Evolutionary conservation across 371 early-diverging fungal species (phyloP).

Genomic region (Dipsacomyces acuminosporus): DNA sequence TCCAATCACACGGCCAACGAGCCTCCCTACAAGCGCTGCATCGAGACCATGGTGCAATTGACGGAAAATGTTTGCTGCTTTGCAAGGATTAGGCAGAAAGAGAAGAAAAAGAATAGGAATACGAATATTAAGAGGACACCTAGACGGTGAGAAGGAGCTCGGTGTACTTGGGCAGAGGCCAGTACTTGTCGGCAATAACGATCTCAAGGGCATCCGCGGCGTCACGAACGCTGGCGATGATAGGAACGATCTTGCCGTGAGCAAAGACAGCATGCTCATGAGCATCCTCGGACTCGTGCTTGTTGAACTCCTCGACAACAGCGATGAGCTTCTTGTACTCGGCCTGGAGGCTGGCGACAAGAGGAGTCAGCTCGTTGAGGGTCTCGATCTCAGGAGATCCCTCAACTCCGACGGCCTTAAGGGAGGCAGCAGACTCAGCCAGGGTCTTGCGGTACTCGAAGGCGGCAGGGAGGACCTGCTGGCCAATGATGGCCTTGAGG

Average conservation of each 20-base stretch:
- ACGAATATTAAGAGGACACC: no score
- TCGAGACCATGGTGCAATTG: no score
- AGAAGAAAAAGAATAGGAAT: no score
- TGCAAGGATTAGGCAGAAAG: no score
- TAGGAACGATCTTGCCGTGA: constrained; percentile 56
- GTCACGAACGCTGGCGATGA: constrained; percentile 68
- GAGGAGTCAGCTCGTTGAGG: constrained; percentile 64
- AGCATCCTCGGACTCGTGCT: constrained; percentile 40
- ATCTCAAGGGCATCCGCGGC: constrained; percentile 76
- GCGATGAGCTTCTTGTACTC: constrained; percentile 48
- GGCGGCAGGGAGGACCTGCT: constrained; percentile 84
- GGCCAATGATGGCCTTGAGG: constrained; percentile 71
- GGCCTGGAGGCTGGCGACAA: constrained; percentile 56
- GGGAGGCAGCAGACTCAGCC: constrained; percentile 67
- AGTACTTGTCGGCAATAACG: constrained; percentile 79
- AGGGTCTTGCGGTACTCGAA: constrained; percentile 82
- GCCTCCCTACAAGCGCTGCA: no score
- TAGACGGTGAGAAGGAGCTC: constrained; percentile 82
- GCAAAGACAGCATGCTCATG: constrained; percentile 64
- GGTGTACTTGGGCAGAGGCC: constrained; percentile 95
- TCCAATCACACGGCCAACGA: no score
- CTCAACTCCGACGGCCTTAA: constrained; percentile 58
- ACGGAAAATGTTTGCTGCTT: no score
- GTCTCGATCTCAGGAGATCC: constrained; percentile 64
- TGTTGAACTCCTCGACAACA: constrained; percentile 54